Evolutionary conservation across 768 basidiomycete species (phyloP).

Genomic region (Mycena alexandri): DNA sequence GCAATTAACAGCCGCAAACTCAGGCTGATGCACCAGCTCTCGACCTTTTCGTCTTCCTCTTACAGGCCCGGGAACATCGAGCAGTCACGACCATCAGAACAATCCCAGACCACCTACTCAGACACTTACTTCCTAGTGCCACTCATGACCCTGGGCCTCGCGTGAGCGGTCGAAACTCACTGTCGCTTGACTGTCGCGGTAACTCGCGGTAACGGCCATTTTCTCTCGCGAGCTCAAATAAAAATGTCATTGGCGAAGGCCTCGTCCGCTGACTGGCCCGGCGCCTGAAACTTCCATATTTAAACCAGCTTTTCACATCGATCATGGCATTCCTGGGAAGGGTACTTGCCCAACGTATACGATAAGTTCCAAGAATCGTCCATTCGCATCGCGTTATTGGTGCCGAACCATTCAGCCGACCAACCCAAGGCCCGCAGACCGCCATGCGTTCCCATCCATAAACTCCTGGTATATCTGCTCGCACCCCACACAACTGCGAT

Average conservation of each 20-base stretch:
- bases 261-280: not conserved
- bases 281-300: not conserved
- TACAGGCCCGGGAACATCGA: too few relatives aligned
- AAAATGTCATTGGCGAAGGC: not conserved
- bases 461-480: slow-evolving; percentile 10
- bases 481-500: not conserved
- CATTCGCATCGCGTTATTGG: not conserved
- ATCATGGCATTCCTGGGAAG: slow-evolving; percentile 2
- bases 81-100: too few relatives aligned
- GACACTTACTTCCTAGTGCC: too few relatives aligned
- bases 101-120: too few relatives aligned
- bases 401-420: not conserved
- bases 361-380: not conserved
- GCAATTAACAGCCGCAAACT: too few relatives aligned
- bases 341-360: not conserved
- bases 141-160: too few relatives aligned
- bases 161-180: too few relatives aligned
- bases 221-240: too few relatives aligned
- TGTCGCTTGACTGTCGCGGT: too few relatives aligned
- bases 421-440: not conserved
- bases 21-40: too few relatives aligned
- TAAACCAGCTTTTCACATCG: slow-evolving; percentile 8
- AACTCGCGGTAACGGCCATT: too few relatives aligned
- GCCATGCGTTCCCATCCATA: slow-evolving; percentile 3
- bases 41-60: too few relatives aligned